Percentiles rank a stretch among this genome's conserved stretches.
Evolutionary conservation across 1,139 yeast genomes (phyloP).

Genomic region (Sugiyamaella grinbergsii): DNA sequence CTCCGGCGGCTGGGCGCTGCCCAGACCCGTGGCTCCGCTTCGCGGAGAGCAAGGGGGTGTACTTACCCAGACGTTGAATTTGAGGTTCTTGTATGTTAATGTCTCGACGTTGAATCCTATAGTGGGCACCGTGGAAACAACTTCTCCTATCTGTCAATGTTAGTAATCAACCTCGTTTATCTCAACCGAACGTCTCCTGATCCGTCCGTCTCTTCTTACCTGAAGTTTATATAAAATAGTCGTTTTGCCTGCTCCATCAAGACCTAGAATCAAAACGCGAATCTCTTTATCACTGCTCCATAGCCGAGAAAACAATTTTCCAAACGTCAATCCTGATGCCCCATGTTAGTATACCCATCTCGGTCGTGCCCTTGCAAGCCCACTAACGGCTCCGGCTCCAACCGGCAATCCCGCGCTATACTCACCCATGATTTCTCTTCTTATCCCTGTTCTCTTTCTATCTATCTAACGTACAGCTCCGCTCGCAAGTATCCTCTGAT

Average conservation of each 20-base stretch:
- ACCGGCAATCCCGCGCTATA: too few species aligned
- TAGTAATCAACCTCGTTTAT: conserved; percentile 10
- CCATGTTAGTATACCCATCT: conserved; percentile 3
- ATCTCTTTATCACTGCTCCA: conserved; percentile 93
- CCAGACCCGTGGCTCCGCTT: background rate
- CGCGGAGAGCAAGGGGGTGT: background rate
- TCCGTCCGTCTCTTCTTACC: conserved; percentile 35
- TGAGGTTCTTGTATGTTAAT: conserved; percentile 81
- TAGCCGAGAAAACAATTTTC: conserved; percentile 78
- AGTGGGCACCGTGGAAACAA: conserved; percentile 91
- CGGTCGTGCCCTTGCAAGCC: too few species aligned
- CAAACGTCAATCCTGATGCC: conserved; percentile 46
- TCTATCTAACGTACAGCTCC: background rate
- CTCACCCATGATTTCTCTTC: background rate
- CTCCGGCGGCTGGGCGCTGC: too few species aligned
- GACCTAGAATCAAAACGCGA: conserved; percentile 85
- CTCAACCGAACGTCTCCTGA: too few species aligned
- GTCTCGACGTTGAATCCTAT: conserved; percentile 98
- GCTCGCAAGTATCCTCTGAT: background rate
- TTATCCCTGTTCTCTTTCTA: background rate
- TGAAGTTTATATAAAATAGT: conserved; percentile 90
- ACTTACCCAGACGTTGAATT: conserved; percentile 70
- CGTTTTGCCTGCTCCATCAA: conserved; percentile 98
- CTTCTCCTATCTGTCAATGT: conserved; percentile 67
- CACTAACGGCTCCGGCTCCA: too few species aligned